Base-by-base conservation (phyloP, 768 basidiomycete species). In the Multifurca ochricompacta region DNA sequence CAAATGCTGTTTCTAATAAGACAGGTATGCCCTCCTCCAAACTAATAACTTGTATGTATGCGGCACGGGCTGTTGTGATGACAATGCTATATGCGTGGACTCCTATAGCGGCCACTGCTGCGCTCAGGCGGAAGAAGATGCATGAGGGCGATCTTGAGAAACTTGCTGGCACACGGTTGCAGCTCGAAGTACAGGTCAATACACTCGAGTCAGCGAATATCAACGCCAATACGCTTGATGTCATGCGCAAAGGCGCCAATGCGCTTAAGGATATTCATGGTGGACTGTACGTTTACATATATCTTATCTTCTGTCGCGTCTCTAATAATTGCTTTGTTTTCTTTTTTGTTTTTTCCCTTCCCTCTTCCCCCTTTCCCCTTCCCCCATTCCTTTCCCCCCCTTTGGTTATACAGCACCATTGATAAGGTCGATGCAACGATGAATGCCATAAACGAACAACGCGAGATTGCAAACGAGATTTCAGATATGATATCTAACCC, bases 191-290 rank as follows among this genome's bases (percentile, higher is more conserved):
- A 69, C 95, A 98, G 73, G 86, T 98, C 55, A 94, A 94, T 71
- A 95, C 95, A 18, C 79, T 98, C 41, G 96, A 98, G 70, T 91
- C 89, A 14, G 96, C 96, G 40, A 98, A 97, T 73, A 78, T 98
- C 70, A 98, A 99, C 68, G 85, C 88, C 65, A 93, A 97, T 77
- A 97, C 93, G 13, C 91, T 99, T 88, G 75, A 80, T 19, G 93
- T 89, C 25, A 96, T 99, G 90, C 96, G 93, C 86, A 87, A 88
- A 69, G 95, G 89, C 34, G 80, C 92, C 0, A 83, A 85, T 57
- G 96, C 87, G 25, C 79, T 98, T 69, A 86, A 85, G 70, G 77
- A 80, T 44, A 96, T 98, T 50, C 95, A 98, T 63, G 83, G 84
- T 41, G 82, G 83, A 65, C 76, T 96, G 94, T 96, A 59, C 67